Percentiles rank a stretch among this genome's conserved stretches.
Conservation (phyloP, 805 yeast species). For the Danielozyma ontarioensis region DNA sequence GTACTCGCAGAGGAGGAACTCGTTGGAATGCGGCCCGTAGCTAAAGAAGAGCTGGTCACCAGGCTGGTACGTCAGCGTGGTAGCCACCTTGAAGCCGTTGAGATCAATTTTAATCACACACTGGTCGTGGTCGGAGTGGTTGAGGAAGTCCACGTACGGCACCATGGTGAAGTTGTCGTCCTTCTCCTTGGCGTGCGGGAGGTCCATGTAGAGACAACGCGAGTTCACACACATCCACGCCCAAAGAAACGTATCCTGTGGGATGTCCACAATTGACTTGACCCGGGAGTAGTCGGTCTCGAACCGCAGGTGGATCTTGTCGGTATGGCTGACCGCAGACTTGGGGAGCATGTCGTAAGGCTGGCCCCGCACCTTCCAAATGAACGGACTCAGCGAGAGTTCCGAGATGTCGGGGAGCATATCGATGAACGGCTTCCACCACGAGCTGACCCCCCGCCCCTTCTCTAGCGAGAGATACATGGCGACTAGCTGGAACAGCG, state of each 20-base stretch:
- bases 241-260: conserved; percentile 43
- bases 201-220: conserved; percentile 77
- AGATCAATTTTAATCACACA: conserved; percentile 45
- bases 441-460: conserved; percentile 35
- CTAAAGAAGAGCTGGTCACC: conserved; percentile 62
- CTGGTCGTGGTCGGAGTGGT: conserved; percentile 57
- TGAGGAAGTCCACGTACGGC: conserved; percentile 84
- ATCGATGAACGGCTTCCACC: conserved; percentile 66
- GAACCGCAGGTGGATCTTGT: conserved; percentile 39
- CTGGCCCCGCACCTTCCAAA: conserved; percentile 42
- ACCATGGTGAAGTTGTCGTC: conserved; percentile 82
- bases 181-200: conserved; percentile 47
- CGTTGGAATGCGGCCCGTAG: conserved; percentile 89
- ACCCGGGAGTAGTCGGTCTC: not conserved
- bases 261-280: conserved; percentile 2
- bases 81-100: conserved; percentile 50
- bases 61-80: conserved; percentile 19
- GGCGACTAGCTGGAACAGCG: conserved; percentile 57
- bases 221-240: conserved; percentile 89
- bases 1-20: conserved; percentile 76
- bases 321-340: conserved; percentile 34
- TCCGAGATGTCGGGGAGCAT: conserved; percentile 57
- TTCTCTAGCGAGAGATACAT: conserved; percentile 46
- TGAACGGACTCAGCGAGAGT: conserved; percentile 53
- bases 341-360: conserved; percentile 33